phyloP scores from a whole-genome alignment of 2,329 filamentous ascomycete genomes.

The Fusarium metavorans region DNA sequence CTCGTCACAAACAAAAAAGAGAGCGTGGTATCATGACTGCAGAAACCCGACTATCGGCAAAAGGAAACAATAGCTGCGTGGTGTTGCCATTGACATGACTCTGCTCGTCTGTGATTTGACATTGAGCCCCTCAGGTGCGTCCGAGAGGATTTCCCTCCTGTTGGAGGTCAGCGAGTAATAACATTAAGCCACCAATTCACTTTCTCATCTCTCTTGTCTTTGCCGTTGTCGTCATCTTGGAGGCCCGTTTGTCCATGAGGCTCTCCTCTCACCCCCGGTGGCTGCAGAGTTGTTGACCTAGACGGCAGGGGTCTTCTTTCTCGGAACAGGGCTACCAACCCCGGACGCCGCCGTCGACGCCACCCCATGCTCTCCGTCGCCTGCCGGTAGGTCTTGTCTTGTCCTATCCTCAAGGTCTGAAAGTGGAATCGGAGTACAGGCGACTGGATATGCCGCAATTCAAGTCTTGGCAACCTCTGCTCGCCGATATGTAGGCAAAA shows the following conservation, averaged over 20 bases:
- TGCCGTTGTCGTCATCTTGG: background rate
- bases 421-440: background rate
- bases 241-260: constrained; percentile 1
- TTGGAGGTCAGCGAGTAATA: background rate
- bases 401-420: background rate
- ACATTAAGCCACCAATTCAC: background rate
- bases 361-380: background rate
- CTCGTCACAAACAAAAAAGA: constrained; percentile 5
- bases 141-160: background rate
- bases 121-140: background rate
- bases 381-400: background rate
- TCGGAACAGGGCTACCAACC: background rate
- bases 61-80: background rate
- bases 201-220: background rate
- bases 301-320: background rate
- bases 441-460: background rate
- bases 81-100: constrained; percentile 13
- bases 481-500: background rate
- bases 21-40: constrained; percentile 8
- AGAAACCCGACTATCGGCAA: background rate
- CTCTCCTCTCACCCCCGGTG: constrained; percentile 1
- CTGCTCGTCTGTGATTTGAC: constrained; percentile 1
- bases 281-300: background rate
- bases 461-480: background rate
- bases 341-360: background rate